Evolutionary conservation across 331 rosid species (phyloP).

Genomic region (Acacia concinna): DNA sequence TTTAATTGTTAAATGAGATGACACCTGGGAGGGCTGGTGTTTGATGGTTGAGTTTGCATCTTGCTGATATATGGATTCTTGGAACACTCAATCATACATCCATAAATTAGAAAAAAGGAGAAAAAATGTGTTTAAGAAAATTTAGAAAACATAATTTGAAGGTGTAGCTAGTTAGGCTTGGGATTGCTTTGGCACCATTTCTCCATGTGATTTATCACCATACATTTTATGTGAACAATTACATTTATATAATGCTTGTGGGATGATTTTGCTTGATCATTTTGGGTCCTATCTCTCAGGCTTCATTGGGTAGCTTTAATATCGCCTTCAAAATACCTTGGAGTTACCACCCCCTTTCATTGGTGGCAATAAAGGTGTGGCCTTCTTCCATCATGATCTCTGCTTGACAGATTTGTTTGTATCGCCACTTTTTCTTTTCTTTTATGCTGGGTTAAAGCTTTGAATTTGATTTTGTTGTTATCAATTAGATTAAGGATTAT

Average conservation of each 20-base stretch:
- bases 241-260: not conserved
- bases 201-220: not conserved
- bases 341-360: not conserved
- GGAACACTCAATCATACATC: not conserved
- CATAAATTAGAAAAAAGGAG: not conserved
- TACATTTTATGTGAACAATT: not conserved
- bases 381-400: not conserved
- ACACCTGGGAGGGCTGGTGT: not conserved
- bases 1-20: not conserved
- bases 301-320: not conserved
- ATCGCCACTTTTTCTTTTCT: not conserved
- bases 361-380: not conserved
- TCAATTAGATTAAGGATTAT: not conserved
- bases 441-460: not conserved
- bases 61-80: not conserved
- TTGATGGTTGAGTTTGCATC: not conserved
- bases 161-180: not conserved
- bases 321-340: not conserved
- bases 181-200: not conserved
- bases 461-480: not conserved
- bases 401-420: not conserved
- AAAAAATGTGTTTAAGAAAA: not conserved
- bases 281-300: not conserved
- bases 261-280: not conserved
- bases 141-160: not conserved